Evolutionary conservation across 768 basidiomycete genomes (phyloP).

Genomic region (Clavaria fumosa): DNA sequence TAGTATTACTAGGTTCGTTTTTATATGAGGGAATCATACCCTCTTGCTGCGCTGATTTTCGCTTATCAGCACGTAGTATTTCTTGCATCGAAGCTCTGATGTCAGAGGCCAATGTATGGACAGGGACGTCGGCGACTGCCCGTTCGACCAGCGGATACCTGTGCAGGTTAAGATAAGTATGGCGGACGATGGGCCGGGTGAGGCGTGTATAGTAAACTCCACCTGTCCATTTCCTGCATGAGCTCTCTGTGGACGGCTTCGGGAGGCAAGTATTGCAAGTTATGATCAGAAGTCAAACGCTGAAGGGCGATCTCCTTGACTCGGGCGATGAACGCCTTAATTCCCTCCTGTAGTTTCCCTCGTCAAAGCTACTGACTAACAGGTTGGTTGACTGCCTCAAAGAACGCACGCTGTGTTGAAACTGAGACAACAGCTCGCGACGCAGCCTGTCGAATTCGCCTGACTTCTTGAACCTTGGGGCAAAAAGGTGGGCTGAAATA

Average conservation of each 20-base stretch:
- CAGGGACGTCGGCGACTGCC: slow-evolving; percentile 34
- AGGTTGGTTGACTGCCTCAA: slow-evolving; percentile 4
- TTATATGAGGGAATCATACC: too few relatives aligned
- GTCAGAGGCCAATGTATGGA: slow-evolving; percentile 26
- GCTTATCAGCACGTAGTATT: slow-evolving; percentile 28
- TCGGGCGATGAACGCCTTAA: slow-evolving; percentile 36
- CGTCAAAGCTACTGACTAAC: background rate
- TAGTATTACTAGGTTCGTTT: too few relatives aligned
- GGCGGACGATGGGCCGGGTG: too few relatives aligned
- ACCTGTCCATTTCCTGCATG: slow-evolving; percentile 62
- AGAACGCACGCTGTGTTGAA: slow-evolving; percentile 42
- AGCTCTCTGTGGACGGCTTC: slow-evolving; percentile 45
- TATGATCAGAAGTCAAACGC: slow-evolving; percentile 37
- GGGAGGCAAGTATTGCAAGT: slow-evolving; percentile 34
- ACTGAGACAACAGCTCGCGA: slow-evolving; percentile 44
- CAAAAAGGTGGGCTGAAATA: slow-evolving; percentile 2
- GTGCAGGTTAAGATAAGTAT: too few relatives aligned
- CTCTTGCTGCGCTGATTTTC: slow-evolving; percentile 11
- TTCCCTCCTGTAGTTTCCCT: slow-evolving; percentile 28
- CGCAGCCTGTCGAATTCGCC: slow-evolving; percentile 65
- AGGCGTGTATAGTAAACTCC: too few relatives aligned
- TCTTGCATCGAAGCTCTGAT: slow-evolving; percentile 29
- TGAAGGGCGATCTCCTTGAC: slow-evolving; percentile 48
- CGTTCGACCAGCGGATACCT: slow-evolving; percentile 58
- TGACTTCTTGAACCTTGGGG: slow-evolving; percentile 56